These are phyloP conservation scores for Chlamydomonas asymmetrica DNA, from an alignment of 139 green algal species.

Conservation along the genomic window DNA sequence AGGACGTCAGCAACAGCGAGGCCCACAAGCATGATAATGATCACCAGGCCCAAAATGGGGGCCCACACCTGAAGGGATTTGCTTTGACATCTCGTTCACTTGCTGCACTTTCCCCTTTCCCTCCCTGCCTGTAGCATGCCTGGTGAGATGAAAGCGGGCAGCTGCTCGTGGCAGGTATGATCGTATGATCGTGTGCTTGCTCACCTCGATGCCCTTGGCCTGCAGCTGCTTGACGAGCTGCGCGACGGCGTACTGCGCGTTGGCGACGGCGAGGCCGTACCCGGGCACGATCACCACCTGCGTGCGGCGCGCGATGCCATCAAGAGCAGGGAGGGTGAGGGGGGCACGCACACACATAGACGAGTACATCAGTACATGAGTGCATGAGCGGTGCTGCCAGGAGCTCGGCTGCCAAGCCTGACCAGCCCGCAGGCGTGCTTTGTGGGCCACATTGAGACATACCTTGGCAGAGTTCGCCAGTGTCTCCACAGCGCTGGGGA, in stretches of 20 bases:
- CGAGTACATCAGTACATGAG: background rate
- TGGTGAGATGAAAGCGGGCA: too few species aligned
- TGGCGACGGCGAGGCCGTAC: conserved; percentile 88
- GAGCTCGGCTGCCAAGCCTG: background rate
- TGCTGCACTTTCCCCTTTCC: too few species aligned
- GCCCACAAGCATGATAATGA: too few species aligned
- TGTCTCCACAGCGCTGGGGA: conserved; percentile 32
- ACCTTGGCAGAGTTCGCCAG: too few species aligned
- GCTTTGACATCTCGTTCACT: too few species aligned
- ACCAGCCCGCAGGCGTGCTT: background rate
- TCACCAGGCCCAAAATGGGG: too few species aligned
- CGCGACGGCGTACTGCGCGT: conserved; percentile 76
- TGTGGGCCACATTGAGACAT: background rate
- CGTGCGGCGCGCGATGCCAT: conserved; percentile 28
- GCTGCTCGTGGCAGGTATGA: too few species aligned
- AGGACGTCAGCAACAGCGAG: too few species aligned
- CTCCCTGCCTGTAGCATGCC: too few species aligned
- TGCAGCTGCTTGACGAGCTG: conserved; percentile 42
- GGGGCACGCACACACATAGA: background rate
- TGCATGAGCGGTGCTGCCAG: background rate
- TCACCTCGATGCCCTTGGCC: conserved; percentile 34
- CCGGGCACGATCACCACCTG: conserved; percentile 86
- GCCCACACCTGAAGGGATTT: too few species aligned
- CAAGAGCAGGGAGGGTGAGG: background rate
- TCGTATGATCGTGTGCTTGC: too few species aligned